Conservation (phyloP, 1,284 basidiomycete genomes). For the Leccinum solheimii region DNA sequence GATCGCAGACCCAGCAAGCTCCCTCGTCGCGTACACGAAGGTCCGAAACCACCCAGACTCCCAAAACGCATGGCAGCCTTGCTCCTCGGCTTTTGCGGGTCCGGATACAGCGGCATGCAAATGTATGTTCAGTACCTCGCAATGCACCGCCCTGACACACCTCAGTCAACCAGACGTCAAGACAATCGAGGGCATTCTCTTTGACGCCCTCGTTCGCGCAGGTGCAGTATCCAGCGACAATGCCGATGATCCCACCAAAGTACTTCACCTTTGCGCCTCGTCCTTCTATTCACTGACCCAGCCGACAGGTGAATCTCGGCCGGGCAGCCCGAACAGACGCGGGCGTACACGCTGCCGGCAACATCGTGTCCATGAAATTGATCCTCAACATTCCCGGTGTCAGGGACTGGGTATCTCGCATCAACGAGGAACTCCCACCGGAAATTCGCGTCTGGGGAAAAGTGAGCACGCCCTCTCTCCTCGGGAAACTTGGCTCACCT, state of each 20-base stretch:
- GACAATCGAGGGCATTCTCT: conserved; percentile 93
- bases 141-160: background rate
- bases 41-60: conserved; percentile 47
- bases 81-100: conserved; percentile 77
- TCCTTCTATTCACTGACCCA: background rate
- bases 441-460: conserved; percentile 94
- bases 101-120: conserved; percentile 92
- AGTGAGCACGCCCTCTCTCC: conserved; percentile 42
- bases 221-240: conserved; percentile 95
- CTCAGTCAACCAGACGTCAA: conserved; percentile 58
- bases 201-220: conserved; percentile 83
- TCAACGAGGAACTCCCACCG: conserved; percentile 87
- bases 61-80: conserved; percentile 76
- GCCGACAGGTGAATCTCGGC: conserved; percentile 71
- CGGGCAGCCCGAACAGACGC: conserved; percentile 96
- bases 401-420: conserved; percentile 67
- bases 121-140: conserved; percentile 59
- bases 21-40: background rate
- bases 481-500: background rate
- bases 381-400: conserved; percentile 77
- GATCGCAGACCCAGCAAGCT: background rate
- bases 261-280: conserved; percentile 25
- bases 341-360: conserved; percentile 97
- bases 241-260: conserved; percentile 88
- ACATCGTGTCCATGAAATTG: conserved; percentile 90